Percentiles rank a stretch among this genome's conserved stretches.
Conservation (phyloP, 129 eudicot genomes). For the Lactuca saligna region DNA sequence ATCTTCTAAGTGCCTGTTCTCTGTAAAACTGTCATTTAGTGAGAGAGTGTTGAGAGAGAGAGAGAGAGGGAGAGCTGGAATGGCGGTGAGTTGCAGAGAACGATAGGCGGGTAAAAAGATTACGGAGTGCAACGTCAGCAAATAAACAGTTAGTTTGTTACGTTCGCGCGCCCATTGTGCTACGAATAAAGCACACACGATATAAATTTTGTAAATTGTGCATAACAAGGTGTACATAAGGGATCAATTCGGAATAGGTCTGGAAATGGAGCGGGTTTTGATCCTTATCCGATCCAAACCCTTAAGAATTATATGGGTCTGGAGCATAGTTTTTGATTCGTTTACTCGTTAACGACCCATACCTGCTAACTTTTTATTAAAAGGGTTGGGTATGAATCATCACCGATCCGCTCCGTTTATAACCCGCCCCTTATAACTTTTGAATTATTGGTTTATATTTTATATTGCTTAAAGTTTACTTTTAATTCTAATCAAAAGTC, state of each 20-base stretch:
- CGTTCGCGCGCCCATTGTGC: conserved; percentile 26
- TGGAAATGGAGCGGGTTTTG: too few relatives aligned
- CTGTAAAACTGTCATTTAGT: conserved; percentile 21
- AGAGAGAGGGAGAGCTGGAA: conserved; percentile 5
- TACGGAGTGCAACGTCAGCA: conserved; percentile 30
- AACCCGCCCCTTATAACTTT: too few relatives aligned
- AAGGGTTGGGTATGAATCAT: too few relatives aligned
- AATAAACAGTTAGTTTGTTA: conserved; percentile 36
- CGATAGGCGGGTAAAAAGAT: background rate
- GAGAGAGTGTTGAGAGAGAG: conserved; percentile 22
- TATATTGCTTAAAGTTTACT: too few relatives aligned
- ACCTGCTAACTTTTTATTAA: too few relatives aligned
- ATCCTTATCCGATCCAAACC: too few relatives aligned
- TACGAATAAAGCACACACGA: background rate
- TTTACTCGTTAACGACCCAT: too few relatives aligned
- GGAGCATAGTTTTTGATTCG: too few relatives aligned
- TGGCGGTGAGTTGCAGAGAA: conserved; percentile 20
- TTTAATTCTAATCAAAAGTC: too few relatives aligned
- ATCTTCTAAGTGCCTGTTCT: conserved; percentile 23
- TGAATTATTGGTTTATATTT: too few relatives aligned
- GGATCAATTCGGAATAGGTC: background rate
- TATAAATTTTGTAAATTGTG: background rate
- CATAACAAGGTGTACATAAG: conserved; percentile 13
- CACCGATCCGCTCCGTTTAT: too few relatives aligned
- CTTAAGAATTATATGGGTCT: too few relatives aligned